Percentiles rank a stretch among this genome's conserved stretches.
Evolutionary conservation across 1,139 yeast genomes (phyloP).

Genomic region (Candida tunisiensis): DNA sequence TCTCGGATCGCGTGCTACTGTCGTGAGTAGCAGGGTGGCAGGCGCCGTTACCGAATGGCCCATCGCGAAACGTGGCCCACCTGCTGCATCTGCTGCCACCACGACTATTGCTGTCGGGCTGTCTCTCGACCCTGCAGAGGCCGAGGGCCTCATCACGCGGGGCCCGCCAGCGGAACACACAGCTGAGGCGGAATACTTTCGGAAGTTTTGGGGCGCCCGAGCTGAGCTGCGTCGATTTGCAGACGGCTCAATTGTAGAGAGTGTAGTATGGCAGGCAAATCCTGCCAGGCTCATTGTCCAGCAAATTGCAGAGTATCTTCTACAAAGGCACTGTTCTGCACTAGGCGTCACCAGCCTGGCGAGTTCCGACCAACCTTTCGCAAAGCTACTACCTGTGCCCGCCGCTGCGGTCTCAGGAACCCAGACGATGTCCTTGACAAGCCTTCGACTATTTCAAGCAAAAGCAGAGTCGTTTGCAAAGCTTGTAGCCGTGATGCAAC

Average conservation of each 20-base stretch:
- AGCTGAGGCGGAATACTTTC: constrained; percentile 45
- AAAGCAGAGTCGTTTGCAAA: constrained; percentile 52
- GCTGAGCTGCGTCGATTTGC: constrained; percentile 74
- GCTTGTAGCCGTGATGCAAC: constrained; percentile 35
- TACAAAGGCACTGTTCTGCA: constrained; percentile 35
- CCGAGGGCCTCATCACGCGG: constrained; percentile 66
- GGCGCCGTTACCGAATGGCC: not conserved
- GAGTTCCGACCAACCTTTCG: too few relatives aligned
- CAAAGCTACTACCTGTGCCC: too few relatives aligned
- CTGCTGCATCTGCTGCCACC: constrained; percentile 16
- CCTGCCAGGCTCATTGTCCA: constrained; percentile 47
- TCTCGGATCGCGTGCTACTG: constrained; percentile 47
- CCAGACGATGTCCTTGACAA: constrained; percentile 29
- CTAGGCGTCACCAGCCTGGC: too few relatives aligned
- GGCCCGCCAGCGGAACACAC: constrained; percentile 57
- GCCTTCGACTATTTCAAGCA: constrained; percentile 35
- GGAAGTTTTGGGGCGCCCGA: constrained; percentile 78
- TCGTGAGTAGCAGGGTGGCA: constrained; percentile 12
- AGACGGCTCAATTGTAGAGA: constrained; percentile 77
- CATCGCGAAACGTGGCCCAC: constrained; percentile 6
- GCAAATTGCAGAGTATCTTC: constrained; percentile 44
- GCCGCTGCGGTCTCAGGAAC: not conserved
- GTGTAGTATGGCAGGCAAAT: constrained; percentile 63
- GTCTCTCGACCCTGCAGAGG: constrained; percentile 51
- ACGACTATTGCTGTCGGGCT: constrained; percentile 37